Percentiles rank a stretch among this genome's conserved stretches.
These are phyloP conservation scores for Pyrenophora graminea DNA, from an alignment of 2,329 filamentous ascomycete species.

Conservation along the genomic window DNA sequence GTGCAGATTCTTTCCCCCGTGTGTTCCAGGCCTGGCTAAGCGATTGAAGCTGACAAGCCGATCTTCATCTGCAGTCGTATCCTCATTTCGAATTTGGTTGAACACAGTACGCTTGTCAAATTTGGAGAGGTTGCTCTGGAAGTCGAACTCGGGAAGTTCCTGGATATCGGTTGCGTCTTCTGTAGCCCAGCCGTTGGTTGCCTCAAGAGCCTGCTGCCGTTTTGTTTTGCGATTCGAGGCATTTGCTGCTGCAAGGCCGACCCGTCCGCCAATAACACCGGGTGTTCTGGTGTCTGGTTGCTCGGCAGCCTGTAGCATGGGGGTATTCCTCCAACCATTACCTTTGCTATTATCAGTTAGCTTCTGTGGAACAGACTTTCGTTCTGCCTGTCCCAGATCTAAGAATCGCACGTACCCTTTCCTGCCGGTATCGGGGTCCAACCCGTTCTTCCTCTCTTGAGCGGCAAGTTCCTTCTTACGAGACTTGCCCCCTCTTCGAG, in stretches of 20 bases:
- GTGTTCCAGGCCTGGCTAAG: slow-evolving; percentile 54
- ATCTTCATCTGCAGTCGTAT: slow-evolving; percentile 84
- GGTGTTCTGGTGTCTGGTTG: slow-evolving; percentile 42
- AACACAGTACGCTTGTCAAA: slow-evolving; percentile 95
- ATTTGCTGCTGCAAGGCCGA: slow-evolving; percentile 44
- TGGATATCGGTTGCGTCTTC: slow-evolving; percentile 95
- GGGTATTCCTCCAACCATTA: slow-evolving; percentile 71
- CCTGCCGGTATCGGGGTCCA: slow-evolving; percentile 32
- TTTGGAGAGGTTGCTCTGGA: slow-evolving; percentile 84
- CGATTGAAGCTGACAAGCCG: slow-evolving; percentile 91
- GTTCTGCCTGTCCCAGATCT: slow-evolving; percentile 6
- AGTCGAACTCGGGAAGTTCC: slow-evolving; percentile 93
- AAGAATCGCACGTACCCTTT: slow-evolving; percentile 43
- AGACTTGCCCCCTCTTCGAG: slow-evolving; percentile 51
- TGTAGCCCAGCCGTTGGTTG: slow-evolving; percentile 87
- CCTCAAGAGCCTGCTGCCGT: slow-evolving; percentile 56
- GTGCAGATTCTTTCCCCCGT: slow-evolving; percentile 83
- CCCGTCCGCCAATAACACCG: slow-evolving; percentile 45
- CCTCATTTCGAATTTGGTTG: slow-evolving; percentile 86
- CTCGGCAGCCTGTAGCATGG: slow-evolving; percentile 65
- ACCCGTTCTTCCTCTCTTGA: slow-evolving; percentile 44
- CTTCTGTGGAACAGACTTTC: background rate
- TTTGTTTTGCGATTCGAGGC: slow-evolving; percentile 49
- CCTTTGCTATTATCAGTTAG: slow-evolving; percentile 50
- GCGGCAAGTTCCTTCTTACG: slow-evolving; percentile 52